phyloP scores from a whole-genome alignment of 2,329 filamentous ascomycete genomes.

The Ophiostoma sp. region DNA sequence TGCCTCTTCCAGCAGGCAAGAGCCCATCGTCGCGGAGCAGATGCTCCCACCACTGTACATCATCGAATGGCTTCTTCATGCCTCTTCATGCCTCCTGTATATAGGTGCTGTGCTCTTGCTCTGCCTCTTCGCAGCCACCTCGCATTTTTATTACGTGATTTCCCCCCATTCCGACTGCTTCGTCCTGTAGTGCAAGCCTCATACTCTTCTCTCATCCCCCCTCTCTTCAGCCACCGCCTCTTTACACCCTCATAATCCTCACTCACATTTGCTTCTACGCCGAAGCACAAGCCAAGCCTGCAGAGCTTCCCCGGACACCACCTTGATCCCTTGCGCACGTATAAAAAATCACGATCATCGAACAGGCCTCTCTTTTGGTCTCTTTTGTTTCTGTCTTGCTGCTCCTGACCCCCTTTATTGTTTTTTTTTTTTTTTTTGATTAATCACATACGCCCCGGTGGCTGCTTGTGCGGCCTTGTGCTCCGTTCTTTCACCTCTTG shows the following conservation, averaged over 20 bases:
- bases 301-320: slow-evolving; percentile 4
- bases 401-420: not conserved
- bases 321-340: not conserved
- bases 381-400: not conserved
- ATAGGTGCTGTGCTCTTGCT: not conserved
- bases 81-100: not conserved
- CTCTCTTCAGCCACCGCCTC: not conserved
- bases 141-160: not conserved
- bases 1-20: not conserved
- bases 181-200: slow-evolving; percentile 9
- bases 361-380: not conserved
- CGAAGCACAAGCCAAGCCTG: not conserved
- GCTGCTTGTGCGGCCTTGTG: slow-evolving; percentile 19
- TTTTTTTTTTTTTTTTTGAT: not conserved
- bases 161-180: not conserved
- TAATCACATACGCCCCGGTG: slow-evolving; percentile 19
- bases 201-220: not conserved
- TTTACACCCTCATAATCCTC: not conserved
- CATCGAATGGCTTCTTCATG: not conserved
- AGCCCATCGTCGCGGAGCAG: not conserved
- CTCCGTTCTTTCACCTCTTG: not conserved
- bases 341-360: not conserved
- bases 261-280: not conserved
- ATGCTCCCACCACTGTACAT: slow-evolving; percentile 1
- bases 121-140: not conserved